A percentile compares a stretch with the other conserved stretches of the same genome.
These are phyloP conservation scores for Cyberlindnera mrakii DNA, from an alignment of 805 yeast species.

Conservation along the genomic window DNA sequence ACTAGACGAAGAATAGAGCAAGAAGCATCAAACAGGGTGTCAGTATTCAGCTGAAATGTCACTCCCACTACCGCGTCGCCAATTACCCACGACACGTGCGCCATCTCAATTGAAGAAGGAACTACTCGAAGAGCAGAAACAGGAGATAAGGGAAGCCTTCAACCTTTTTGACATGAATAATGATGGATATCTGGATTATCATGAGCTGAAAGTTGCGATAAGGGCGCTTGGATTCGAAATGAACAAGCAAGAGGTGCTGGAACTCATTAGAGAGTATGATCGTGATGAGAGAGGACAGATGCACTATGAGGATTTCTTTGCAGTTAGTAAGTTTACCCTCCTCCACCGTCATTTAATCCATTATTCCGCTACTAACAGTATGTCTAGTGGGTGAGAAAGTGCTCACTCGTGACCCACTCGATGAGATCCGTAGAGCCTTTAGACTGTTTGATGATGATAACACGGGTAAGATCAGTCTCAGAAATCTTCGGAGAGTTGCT, in stretches of 20 bases:
- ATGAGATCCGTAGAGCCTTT: constrained; percentile 88
- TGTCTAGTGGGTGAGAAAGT: constrained; percentile 68
- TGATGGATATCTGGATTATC: constrained; percentile 87
- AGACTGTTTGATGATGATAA: constrained; percentile 80
- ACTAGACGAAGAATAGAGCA: too few species aligned
- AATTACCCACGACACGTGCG: constrained; percentile 11
- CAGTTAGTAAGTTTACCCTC: constrained; percentile 43
- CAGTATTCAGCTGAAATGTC: constrained; percentile 4
- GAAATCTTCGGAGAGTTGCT: constrained; percentile 83
- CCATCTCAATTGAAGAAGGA: constrained; percentile 49
- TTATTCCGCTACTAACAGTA: constrained; percentile 11
- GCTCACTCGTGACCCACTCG: constrained; percentile 85
- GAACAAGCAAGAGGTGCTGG: constrained; percentile 66
- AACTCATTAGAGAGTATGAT: constrained; percentile 75
- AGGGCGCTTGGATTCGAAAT: constrained; percentile 89
- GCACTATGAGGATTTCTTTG: constrained; percentile 75
- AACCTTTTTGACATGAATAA: constrained; percentile 86
- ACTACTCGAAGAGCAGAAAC: constrained; percentile 78
- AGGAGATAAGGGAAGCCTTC: constrained; percentile 90
- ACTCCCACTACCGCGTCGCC: constrained; percentile 13
- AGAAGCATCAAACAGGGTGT: too few species aligned
- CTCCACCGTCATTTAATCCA: constrained; percentile 5
- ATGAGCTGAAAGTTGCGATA: constrained; percentile 84
- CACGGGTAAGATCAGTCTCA: constrained; percentile 78
- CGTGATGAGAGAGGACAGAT: constrained; percentile 68